Evolutionary conservation across 495 filamentous ascomycete species (phyloP).

Genomic region (Trichoderma gamsii): DNA sequence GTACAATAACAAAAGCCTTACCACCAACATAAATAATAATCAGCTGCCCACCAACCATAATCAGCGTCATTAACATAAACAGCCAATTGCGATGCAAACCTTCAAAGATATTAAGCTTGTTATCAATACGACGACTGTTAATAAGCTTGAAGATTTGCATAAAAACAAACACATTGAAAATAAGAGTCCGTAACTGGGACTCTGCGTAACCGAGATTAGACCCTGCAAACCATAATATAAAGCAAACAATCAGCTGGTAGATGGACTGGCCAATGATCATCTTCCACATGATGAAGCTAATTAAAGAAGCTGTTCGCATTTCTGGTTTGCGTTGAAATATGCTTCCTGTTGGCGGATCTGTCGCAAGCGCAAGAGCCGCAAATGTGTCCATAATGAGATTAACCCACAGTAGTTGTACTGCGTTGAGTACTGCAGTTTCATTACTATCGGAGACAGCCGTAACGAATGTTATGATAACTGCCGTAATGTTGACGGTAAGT

Average conservation of each 20-base stretch:
- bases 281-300: conserved; percentile 84
- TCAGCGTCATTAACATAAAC: conserved; percentile 69
- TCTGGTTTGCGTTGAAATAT: conserved; percentile 72
- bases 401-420: conserved; percentile 85
- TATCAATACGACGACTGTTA: conserved; percentile 80
- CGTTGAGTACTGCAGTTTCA: conserved; percentile 69
- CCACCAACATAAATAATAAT: conserved; percentile 75
- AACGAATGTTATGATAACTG: conserved; percentile 76
- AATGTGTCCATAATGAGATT: conserved; percentile 95
- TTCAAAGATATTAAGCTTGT: conserved; percentile 87
- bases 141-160: conserved; percentile 93
- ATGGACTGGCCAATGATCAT: conserved; percentile 86
- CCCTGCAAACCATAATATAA: conserved; percentile 73
- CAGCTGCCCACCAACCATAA: conserved; percentile 75
- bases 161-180: conserved; percentile 92
- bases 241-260: conserved; percentile 73
- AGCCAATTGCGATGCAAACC: conserved; percentile 70
- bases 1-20: conserved; percentile 64
- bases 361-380: conserved; percentile 82
- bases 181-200: conserved; percentile 54
- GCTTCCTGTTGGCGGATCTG: conserved; percentile 65
- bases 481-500: conserved; percentile 87
- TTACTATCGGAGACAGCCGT: conserved; percentile 62
- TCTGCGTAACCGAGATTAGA: conserved; percentile 48
- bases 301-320: conserved; percentile 70